These are phyloP conservation scores for Phalaenopsis aphrodite DNA, from an alignment of 106 monocot genomes.

Conservation along the genomic window DNA sequence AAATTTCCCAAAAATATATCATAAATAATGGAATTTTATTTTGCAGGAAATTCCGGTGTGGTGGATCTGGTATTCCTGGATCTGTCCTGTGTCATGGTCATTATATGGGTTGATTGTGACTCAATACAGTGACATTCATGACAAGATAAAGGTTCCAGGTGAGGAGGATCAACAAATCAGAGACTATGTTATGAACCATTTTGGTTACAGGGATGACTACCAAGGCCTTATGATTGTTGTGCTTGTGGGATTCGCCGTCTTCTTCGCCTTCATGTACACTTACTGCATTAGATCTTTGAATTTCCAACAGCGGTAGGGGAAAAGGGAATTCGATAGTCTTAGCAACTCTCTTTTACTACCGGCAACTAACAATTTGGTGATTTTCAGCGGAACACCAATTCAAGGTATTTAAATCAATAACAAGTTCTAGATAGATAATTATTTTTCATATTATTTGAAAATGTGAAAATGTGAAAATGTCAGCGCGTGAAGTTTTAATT, in stretches of 20 bases:
- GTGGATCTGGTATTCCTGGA: constrained; percentile 84
- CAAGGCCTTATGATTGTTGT: constrained; percentile 41
- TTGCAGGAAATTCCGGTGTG: constrained; percentile 61
- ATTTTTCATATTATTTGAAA: no score
- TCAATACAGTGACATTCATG: constrained; percentile 60
- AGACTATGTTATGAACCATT: constrained; percentile 36
- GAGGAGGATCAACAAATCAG: constrained; percentile 20
- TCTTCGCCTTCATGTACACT: constrained; percentile 63
- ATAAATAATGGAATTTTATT: neutral
- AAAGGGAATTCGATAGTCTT: neutral
- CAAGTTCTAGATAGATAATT: no score
- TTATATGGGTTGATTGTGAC: constrained; percentile 60
- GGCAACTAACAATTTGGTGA: no score
- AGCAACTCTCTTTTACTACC: no score
- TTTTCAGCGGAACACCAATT: no score
- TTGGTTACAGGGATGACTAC: constrained; percentile 47
- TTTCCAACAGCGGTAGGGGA: constrained; percentile 55
- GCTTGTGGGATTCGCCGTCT: constrained; percentile 39
- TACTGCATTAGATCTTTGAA: constrained; percentile 52
- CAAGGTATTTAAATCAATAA: no score
- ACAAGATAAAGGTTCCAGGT: constrained; percentile 35
- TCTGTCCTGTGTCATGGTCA: constrained; percentile 61
- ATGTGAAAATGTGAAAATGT: no score
- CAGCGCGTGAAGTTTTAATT: no score
- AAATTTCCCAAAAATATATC: no score